A percentile compares a stretch with the other conserved stretches of the same genome.
phyloP scores from a whole-genome alignment of 2,329 filamentous ascomycete species.

The Clonostachys sp. region DNA sequence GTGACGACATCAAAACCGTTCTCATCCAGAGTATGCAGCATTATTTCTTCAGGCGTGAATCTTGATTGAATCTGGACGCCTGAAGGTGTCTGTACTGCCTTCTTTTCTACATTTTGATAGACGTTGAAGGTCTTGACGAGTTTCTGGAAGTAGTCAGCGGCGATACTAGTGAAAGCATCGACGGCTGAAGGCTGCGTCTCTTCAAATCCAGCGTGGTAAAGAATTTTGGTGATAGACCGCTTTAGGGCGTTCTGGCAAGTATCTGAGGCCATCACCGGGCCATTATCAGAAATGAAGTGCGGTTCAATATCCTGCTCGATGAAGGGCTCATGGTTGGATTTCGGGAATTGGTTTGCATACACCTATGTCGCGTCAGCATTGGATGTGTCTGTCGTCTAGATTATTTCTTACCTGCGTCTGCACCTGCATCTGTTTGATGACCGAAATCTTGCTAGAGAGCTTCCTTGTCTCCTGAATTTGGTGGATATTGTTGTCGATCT shows the following conservation, averaged over 20 bases:
- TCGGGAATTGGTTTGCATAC: slow-evolving; percentile 97
- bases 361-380: slow-evolving; percentile 46
- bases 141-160: slow-evolving; percentile 84
- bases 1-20: slow-evolving; percentile 78
- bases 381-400: too few relatives aligned
- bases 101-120: slow-evolving; percentile 80
- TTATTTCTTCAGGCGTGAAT: slow-evolving; percentile 78
- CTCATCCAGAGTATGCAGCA: slow-evolving; percentile 80
- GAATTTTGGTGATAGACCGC: slow-evolving; percentile 87
- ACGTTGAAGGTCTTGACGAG: slow-evolving; percentile 73
- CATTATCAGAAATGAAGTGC: slow-evolving; percentile 85
- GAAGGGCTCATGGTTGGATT: slow-evolving; percentile 89
- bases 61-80: slow-evolving; percentile 51
- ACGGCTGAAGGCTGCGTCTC: slow-evolving; percentile 94
- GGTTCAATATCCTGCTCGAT: slow-evolving; percentile 80
- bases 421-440: slow-evolving; percentile 99
- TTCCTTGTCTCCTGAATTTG: slow-evolving; percentile 98
- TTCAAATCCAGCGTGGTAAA: slow-evolving; percentile 95
- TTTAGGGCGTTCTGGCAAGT: slow-evolving; percentile 81
- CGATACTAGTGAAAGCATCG: slow-evolving; percentile 84
- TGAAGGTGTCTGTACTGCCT: slow-evolving; percentile 43
- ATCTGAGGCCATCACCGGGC: slow-evolving; percentile 80
- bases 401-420: slow-evolving; percentile 72
- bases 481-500: slow-evolving; percentile 84
- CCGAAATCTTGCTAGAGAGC: slow-evolving; percentile 90